Base-by-base conservation (phyloP, 169 alveolate species). In the Cryptosporidium meleagridis region DNA sequence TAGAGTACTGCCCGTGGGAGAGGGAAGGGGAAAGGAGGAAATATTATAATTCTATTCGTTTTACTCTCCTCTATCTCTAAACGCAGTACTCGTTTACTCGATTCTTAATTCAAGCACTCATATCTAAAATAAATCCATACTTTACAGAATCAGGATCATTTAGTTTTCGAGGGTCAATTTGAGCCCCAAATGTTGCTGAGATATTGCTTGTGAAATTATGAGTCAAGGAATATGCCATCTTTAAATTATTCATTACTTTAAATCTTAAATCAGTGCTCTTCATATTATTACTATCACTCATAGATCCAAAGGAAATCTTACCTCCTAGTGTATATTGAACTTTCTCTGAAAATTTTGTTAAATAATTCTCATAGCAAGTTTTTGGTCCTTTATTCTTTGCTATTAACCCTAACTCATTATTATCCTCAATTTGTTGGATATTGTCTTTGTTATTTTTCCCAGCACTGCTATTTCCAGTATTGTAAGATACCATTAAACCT, bases 121-220 rank as follows among this genome's bases (percentile, higher is more conserved):
- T 31, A 62, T 80, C 89, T 29, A 80, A 9, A 3, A 58, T n/a
- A 41, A 80, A 59, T 29, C 89, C 89, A 61, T 80, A 80, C 26
- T 80, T 80, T 23, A 80, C 48, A 44, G 89, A 80, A 48, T 80
- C 89, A 5, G 89, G 75, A 62, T 80, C 65, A 59, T 41, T n/a
- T n/a, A 33, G 10, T 8, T 29, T 37, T 7, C 44, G 5, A 16
- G 65, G 37, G 26, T 61, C 89, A 21, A 80, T 16, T 21, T 61
- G 72, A 33, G 89, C 65, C 21, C 89, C 89, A 65, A 80, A 80
- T 4, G 89, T 80, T 12, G 89, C 75, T 26, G 89, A 80, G 1
- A 80, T 26, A 26, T 80, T 61, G 41, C 41, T 80, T 26, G 69
- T 59, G 23, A 80, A 62, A 7, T 62, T 59, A 80, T 80, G 75